These are phyloP conservation scores for Endotrypanum monterogeii DNA, from an alignment of 208 protist genomes.

Conservation along the genomic window DNA sequence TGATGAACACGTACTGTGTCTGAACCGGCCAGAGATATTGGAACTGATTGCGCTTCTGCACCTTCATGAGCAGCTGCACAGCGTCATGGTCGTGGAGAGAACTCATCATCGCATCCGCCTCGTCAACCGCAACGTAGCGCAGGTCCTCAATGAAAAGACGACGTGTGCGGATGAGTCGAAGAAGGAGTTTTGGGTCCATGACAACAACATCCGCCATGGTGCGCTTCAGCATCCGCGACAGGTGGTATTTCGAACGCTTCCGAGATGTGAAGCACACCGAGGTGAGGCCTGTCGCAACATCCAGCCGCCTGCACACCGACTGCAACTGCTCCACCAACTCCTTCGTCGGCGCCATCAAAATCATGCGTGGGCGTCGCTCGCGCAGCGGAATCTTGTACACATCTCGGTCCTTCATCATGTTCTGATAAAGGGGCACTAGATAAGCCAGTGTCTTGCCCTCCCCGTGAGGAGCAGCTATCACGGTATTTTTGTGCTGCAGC, in stretches of 20 bases:
- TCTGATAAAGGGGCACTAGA: slow-evolving; percentile 83
- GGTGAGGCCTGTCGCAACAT: slow-evolving; percentile 57
- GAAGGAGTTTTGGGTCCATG: slow-evolving; percentile 74
- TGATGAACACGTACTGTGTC: slow-evolving; percentile 81
- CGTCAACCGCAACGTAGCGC: slow-evolving; percentile 82
- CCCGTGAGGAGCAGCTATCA: slow-evolving; percentile 85
- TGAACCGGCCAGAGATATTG: slow-evolving; percentile 86
- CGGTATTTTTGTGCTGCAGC: slow-evolving; percentile 62
- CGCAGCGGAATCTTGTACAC: slow-evolving; percentile 86
- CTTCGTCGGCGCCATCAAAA: slow-evolving; percentile 77
- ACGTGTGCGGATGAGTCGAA: slow-evolving; percentile 68
- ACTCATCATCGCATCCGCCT: slow-evolving; percentile 82
- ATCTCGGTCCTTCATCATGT: slow-evolving; percentile 87
- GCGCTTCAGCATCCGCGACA: slow-evolving; percentile 61
- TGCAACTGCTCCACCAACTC: slow-evolving; percentile 80
- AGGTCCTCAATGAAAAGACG: slow-evolving; percentile 89
- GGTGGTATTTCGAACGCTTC: slow-evolving; percentile 66
- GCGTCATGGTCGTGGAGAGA: slow-evolving; percentile 82
- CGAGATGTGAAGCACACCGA: slow-evolving; percentile 69
- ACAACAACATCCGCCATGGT: slow-evolving; percentile 75
- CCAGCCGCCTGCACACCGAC: slow-evolving; percentile 52
- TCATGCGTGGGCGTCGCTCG: slow-evolving; percentile 81
- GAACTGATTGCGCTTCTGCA: slow-evolving; percentile 77
- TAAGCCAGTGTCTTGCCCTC: slow-evolving; percentile 88
- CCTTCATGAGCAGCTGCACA: slow-evolving; percentile 72